A percentile compares a stretch with the other conserved stretches of the same genome.
Evolutionary conservation across 1,284 basidiomycete genomes (phyloP).

Genomic region (Ceratobasidium sp.): DNA sequence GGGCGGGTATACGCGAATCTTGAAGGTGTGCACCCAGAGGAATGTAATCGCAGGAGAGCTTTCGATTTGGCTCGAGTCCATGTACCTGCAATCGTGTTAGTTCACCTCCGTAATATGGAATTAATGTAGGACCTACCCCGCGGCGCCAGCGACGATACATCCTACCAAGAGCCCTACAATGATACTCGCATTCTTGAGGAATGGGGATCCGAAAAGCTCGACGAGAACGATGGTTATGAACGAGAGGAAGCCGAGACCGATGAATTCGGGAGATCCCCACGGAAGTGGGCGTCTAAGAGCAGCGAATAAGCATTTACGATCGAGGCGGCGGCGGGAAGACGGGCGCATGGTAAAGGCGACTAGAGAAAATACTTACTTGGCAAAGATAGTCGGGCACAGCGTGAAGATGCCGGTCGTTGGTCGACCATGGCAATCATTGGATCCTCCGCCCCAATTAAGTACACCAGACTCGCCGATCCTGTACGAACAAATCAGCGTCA

Average conservation of each 20-base stretch:
- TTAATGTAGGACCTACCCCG: conserved; percentile 71
- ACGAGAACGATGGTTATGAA: conserved; percentile 78
- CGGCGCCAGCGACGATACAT: conserved; percentile 79
- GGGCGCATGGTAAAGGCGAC: conserved; percentile 54
- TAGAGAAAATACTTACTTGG: conserved; percentile 51
- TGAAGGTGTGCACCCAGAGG: conserved; percentile 84
- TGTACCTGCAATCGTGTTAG: neutral
- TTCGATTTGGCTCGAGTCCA: conserved; percentile 64
- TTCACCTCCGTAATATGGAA: neutral
- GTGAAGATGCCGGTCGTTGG: conserved; percentile 72
- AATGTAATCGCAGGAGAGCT: conserved; percentile 81
- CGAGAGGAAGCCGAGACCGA: conserved; percentile 85
- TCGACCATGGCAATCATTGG: conserved; percentile 70
- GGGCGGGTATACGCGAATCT: conserved; percentile 79
- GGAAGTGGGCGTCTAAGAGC: conserved; percentile 52
- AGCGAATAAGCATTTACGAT: conserved; percentile 6
- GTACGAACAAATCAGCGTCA: conserved; percentile 64
- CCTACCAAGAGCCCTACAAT: conserved; percentile 80
- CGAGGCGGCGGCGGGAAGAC: conserved; percentile 44
- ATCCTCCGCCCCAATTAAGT: conserved; percentile 84
- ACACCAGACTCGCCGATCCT: conserved; percentile 65
- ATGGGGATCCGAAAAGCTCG: conserved; percentile 83
- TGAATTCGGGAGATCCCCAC: conserved; percentile 84
- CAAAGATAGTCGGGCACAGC: conserved; percentile 74
- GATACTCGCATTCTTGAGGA: conserved; percentile 78